Conservation (phyloP, 2,329 filamentous ascomycete genomes). For the Lachnellula willkommii region DNA sequence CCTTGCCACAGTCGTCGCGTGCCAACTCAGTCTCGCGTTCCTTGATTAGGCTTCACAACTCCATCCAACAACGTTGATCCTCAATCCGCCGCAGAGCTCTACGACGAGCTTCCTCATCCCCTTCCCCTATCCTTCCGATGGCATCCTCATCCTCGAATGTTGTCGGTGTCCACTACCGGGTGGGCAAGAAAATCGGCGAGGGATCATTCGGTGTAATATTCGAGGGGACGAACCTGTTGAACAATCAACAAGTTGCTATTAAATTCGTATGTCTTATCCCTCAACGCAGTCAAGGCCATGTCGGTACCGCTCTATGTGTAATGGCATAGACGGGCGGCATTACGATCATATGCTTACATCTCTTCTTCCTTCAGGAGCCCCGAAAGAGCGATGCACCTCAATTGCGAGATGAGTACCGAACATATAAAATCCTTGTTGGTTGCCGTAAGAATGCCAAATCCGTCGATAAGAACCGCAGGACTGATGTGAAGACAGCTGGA, state of each 20-base stretch:
- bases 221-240: slow-evolving; percentile 95
- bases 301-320: too few relatives aligned
- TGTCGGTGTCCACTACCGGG: slow-evolving; percentile 96
- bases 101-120: slow-evolving; percentile 13
- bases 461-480: slow-evolving; percentile 9
- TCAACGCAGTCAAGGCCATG: too few relatives aligned
- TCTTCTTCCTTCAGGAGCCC: slow-evolving; percentile 74
- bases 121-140: slow-evolving; percentile 16
- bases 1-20: slow-evolving; percentile 23
- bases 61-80: slow-evolving; percentile 13
- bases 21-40: slow-evolving; percentile 15
- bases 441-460: slow-evolving; percentile 71
- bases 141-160: slow-evolving; percentile 66
- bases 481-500: slow-evolving; percentile 62
- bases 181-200: slow-evolving; percentile 99
- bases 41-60: slow-evolving; percentile 11
- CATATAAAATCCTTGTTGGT: slow-evolving; percentile 98
- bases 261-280: slow-evolving; percentile 73
- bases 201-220: slow-evolving; percentile 98
- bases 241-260: slow-evolving; percentile 98
- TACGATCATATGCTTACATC: background rate
- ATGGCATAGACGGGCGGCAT: too few relatives aligned
- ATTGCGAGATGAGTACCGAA: slow-evolving; percentile 95
- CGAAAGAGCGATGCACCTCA: slow-evolving; percentile 98
- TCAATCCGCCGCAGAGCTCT: slow-evolving; percentile 16